Evolutionary conservation across 164 flowering plant genomes (phyloP), one percentile per base, ranked within the genome.

Genomic region (Annona cherimola): DNA sequence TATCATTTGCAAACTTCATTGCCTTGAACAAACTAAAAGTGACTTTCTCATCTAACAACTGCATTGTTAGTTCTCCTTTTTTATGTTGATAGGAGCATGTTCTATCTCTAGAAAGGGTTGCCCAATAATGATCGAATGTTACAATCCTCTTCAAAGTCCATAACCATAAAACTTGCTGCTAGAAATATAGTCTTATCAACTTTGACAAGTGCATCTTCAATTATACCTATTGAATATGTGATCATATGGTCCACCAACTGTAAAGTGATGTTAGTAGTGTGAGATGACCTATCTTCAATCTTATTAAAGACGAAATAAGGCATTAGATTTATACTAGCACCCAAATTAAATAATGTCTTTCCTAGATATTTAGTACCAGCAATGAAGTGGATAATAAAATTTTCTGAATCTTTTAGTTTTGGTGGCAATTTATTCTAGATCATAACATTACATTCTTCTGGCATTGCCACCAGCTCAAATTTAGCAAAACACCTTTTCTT

Each of bases 321-420:
- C 65, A 62, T 62, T 9, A 62, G 19, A n/a, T 62, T 62, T 7
- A 62, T 62, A n/a, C 65, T 62, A 8, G 65, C 65, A 12, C 65
- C 65, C 19, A 62, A n/a, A 62, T 62, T 20, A 9, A n/a, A n/a
- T 8, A 5, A 35, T 12, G 65, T 20, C 5, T 7, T 7, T 62
- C n/a, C 65, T 5, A 62, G n/a, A 14, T 11, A 7, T 5, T 20
- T 7, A 20, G 11, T 20, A n/a, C 65, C 65, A 62, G n/a, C 40
- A 8, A 7, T n/a, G 40, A 8, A n/a, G 6, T 14, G 65, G n/a
- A 62, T 62, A n/a, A 20, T 62, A 62, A 62, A 62, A 35, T 20
- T 62, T 6, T 20, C 65, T 62, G 65, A 20, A 62, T 62, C 65
- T 62, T 62, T 62, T 35, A 62, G 40, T 62, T 62, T 62, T 11